phyloP scores from a whole-genome alignment of 257 asterid species.

The Vinca minor region DNA sequence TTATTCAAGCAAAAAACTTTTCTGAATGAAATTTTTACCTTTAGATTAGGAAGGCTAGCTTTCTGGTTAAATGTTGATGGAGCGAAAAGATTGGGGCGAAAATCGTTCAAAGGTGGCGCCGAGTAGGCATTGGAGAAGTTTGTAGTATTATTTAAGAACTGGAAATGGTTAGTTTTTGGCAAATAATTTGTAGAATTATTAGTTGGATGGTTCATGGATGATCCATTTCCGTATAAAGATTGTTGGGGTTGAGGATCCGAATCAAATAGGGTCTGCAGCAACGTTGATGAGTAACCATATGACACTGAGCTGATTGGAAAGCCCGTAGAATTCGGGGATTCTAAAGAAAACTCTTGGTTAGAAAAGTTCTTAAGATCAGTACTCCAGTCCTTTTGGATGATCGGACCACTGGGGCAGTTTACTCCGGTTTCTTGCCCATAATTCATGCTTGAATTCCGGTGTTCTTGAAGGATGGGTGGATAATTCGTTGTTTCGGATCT shows the following conservation, averaged over 20 bases:
- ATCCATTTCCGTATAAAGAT: conserved; percentile 12
- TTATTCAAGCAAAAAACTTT: too few relatives aligned
- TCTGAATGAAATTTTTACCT: conserved; percentile 29
- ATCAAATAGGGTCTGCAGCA: too few relatives aligned
- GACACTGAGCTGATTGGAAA: conserved; percentile 25
- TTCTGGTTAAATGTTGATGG: too few relatives aligned
- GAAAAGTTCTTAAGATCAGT: conserved; percentile 20
- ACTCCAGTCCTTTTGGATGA: conserved; percentile 18
- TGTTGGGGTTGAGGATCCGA: conserved; percentile 28
- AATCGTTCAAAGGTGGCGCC: conserved; percentile 15
- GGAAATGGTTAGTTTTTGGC: conserved; percentile 9
- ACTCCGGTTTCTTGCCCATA: conserved; percentile 29
- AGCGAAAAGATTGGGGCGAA: too few relatives aligned
- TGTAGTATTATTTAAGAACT: too few relatives aligned
- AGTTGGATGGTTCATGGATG: conserved; percentile 24
- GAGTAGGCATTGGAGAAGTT: conserved; percentile 23
- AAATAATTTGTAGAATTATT: conserved; percentile 18
- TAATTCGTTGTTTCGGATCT: conserved; percentile 33
- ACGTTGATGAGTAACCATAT: conserved; percentile 35
- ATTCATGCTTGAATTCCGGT: conserved; percentile 42
- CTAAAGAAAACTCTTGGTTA: conserved; percentile 4
- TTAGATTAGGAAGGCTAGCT: too few relatives aligned
- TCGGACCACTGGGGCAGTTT: conserved; percentile 14
- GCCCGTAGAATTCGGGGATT: too few relatives aligned
- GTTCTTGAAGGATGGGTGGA: conserved; percentile 28